These are phyloP conservation scores for Lichtheimia corymbifera DNA, from an alignment of 371 early-diverging fungal species.

Conservation along the genomic window DNA sequence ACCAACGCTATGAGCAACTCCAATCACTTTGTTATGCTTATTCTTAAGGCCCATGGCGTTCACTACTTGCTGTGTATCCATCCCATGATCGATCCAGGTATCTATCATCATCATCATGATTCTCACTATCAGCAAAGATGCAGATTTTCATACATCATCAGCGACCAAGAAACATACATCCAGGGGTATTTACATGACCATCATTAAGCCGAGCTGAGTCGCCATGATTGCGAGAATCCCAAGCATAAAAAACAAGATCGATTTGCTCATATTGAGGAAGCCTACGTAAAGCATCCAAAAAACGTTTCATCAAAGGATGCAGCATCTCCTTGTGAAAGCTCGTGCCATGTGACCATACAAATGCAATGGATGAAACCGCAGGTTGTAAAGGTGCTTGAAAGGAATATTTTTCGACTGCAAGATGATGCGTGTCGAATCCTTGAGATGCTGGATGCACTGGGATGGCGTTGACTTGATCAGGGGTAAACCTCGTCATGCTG, in stretches of 20 bases:
- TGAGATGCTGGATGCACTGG: slow-evolving; percentile 24
- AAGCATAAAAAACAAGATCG: slow-evolving; percentile 28
- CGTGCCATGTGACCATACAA: slow-evolving; percentile 37
- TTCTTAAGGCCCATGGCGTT: slow-evolving; percentile 21
- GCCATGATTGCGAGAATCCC: slow-evolving; percentile 43
- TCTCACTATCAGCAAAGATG: no score
- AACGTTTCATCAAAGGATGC: slow-evolving; percentile 34
- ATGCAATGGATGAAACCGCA: slow-evolving; percentile 17
- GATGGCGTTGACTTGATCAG: slow-evolving; percentile 14
- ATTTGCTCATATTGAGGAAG: slow-evolving; percentile 20
- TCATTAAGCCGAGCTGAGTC: slow-evolving; percentile 37
- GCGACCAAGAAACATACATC: slow-evolving; percentile 23
- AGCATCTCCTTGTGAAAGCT: slow-evolving; percentile 40
- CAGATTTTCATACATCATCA: no score
- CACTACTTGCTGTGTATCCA: slow-evolving; percentile 35
- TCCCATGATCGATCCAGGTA: slow-evolving; percentile 34
- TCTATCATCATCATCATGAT: slow-evolving; percentile 15
- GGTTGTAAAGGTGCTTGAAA: slow-evolving; percentile 22
- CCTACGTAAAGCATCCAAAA: slow-evolving; percentile 17
- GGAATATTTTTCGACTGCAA: slow-evolving; percentile 33
- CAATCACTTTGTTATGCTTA: slow-evolving; percentile 30
- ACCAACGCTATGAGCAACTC: slow-evolving; percentile 45
- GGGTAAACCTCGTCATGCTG: slow-evolving; percentile 16
- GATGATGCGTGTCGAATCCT: slow-evolving; percentile 25
- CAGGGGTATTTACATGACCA: slow-evolving; percentile 14